These are phyloP conservation scores for Geum urbanum DNA, from an alignment of 306 rosid genomes.

Conservation along the genomic window DNA sequence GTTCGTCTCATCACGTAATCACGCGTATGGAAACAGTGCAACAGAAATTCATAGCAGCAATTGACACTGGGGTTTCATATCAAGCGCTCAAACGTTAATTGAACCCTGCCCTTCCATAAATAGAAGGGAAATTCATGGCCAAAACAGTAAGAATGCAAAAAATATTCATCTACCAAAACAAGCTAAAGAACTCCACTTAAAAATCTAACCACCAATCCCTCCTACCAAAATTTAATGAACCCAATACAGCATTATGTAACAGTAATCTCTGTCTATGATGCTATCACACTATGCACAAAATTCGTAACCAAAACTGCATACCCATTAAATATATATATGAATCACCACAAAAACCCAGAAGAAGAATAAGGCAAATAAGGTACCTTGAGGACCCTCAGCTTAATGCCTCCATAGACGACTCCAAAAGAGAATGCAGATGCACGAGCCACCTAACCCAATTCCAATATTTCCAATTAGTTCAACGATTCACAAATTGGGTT, in stretches of 20 bases:
- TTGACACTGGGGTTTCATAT: not conserved
- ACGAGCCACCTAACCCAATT: constrained; percentile 73
- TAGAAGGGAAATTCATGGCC: too few species aligned
- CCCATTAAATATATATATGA: too few species aligned
- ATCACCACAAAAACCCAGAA: not conserved
- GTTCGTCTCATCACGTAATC: too few species aligned
- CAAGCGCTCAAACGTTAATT: not conserved
- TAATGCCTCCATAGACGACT: constrained; percentile 74
- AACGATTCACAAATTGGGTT: not conserved
- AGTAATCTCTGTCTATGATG: not conserved
- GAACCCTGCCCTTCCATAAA: too few species aligned
- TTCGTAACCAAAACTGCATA: too few species aligned
- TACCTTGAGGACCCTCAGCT: constrained; percentile 81
- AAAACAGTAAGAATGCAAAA: too few species aligned
- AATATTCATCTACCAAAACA: too few species aligned
- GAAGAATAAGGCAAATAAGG: not conserved
- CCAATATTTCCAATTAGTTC: not conserved
- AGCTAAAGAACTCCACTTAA: too few species aligned
- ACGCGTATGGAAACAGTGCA: too few species aligned
- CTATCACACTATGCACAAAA: too few species aligned
- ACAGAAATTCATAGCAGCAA: not conserved
- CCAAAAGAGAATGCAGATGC: constrained; percentile 85
- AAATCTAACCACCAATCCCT: not conserved
- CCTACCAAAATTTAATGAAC: not conserved
- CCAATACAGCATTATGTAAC: not conserved